A percentile compares a stretch with the other conserved stretches of the same genome.
Evolutionary conservation across 257 asterid species (phyloP).

Genomic region (Buddleja alternifolia): DNA sequence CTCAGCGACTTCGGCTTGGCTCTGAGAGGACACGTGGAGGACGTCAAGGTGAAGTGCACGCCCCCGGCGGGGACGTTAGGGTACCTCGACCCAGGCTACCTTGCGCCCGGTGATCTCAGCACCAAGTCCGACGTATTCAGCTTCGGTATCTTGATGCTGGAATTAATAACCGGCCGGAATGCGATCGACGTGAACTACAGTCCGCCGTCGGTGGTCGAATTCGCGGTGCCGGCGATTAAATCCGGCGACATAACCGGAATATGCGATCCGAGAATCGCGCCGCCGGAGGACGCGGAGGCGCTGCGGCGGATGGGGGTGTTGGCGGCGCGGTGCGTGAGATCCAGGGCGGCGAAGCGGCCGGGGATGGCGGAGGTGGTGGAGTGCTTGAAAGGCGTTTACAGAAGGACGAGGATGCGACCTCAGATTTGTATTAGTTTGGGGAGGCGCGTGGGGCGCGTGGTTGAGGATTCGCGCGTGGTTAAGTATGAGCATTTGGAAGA

Average conservation of each 20-base stretch:
- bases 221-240: conserved; percentile 76
- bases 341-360: conserved; percentile 66
- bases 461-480: conserved; percentile 33
- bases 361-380: conserved; percentile 78
- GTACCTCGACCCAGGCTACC: conserved; percentile 85
- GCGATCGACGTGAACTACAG: conserved; percentile 80
- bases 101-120: conserved; percentile 85
- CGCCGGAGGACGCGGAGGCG: conserved; percentile 51
- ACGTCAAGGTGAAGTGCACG: conserved; percentile 59
- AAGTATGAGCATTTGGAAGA: conserved; percentile 68
- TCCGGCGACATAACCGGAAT: conserved; percentile 51
- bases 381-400: conserved; percentile 47
- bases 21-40: conserved; percentile 81
- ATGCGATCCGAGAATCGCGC: conserved; percentile 61
- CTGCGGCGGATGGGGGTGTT: conserved; percentile 50
- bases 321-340: conserved; percentile 74
- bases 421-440: conserved; percentile 44
- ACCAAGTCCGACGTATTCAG: conserved; percentile 89
- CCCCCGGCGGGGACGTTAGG: conserved; percentile 98
- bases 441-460: conserved; percentile 60
- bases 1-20: conserved; percentile 85
- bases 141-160: conserved; percentile 73
- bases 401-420: conserved; percentile 37
- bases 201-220: conserved; percentile 83
- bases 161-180: conserved; percentile 76